Base-by-base conservation (phyloP, 257 asterid genomes). In the Eustoma russellianum region DNA sequence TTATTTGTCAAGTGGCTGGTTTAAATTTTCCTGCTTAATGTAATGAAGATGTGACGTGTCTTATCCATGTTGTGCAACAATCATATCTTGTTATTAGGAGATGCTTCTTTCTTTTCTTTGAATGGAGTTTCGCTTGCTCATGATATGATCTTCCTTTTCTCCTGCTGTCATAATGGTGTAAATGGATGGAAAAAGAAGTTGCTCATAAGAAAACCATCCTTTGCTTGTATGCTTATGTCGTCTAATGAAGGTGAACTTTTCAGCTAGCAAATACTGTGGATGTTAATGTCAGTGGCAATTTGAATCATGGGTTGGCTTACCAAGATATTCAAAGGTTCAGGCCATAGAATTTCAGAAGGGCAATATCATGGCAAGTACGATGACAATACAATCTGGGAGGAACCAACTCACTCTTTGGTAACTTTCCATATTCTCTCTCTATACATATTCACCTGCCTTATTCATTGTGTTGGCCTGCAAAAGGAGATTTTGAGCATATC, bases 271-370 rank as follows among this genome's bases (percentile, higher is more conserved):
- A 47, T 50, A 53, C 52, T 47, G 64, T 50, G 46, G 35, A 34
- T 64, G 61, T 57, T 33, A 40, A 59, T 58, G 64, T 45, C 7
- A 60, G 64, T 66, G 63, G 58, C 45, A 55, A 30, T 52, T 70
- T 57, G 46, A 49, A 33, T 69, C 53, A 88, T 88, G 89, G 87
- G 86, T 61, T 91, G 96, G 95, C 67, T 88, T 48, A 74, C 93
- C 65, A 91, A 83, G 87, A 80, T 91, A 65, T 82, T 85, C 48
- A 78, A 65, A 58, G 96, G 96, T 62, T 69, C 88, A 52, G 79
- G 77, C 66, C 83, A 88, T 64, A 78, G 70, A 68, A 63, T 75
- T 61, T 75, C 71, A 2, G 70, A 70, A 73, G 98, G 95, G 62
- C 95, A 84, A 63, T 68, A 78, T 66, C 85, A 79, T 64, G 94